A percentile compares a stretch with the other conserved stretches of the same genome.
Evolutionary conservation across 805 yeast species (phyloP).

Genomic region (Blastobotrys peoriensis): DNA sequence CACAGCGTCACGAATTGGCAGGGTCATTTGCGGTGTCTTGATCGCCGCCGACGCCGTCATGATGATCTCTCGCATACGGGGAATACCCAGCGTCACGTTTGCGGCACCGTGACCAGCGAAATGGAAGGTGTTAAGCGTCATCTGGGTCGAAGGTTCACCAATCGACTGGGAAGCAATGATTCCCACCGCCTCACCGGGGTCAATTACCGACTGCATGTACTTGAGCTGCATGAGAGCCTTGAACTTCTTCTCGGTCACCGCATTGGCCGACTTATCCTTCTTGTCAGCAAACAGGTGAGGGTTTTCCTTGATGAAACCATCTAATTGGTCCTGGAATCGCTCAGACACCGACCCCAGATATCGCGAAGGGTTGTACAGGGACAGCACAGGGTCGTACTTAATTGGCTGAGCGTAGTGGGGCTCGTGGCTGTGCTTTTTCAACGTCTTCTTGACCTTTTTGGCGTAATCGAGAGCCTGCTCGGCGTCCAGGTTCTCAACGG

Average conservation of each 20-base stretch:
- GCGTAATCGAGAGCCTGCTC: constrained; percentile 73
- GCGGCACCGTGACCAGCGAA: constrained; percentile 99
- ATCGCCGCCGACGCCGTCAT: constrained; percentile 97
- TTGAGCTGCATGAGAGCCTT: constrained; percentile 96
- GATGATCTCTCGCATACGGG: constrained; percentile 99
- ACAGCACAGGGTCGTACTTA: constrained; percentile 83
- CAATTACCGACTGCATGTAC: constrained; percentile 90
- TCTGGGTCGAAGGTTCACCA: constrained; percentile 99
- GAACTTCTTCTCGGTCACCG: constrained; percentile 72
- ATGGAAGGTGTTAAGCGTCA: constrained; percentile 96
- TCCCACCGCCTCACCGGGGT: constrained; percentile 98
- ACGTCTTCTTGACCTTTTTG: constrained; percentile 72
- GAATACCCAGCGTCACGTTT: constrained; percentile 97
- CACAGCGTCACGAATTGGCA: constrained; percentile 78
- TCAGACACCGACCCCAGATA: constrained; percentile 92
- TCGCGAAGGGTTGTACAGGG: constrained; percentile 81
- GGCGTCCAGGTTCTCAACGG: constrained; percentile 68
- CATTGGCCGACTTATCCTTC: constrained; percentile 40
- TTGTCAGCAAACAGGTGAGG: constrained; percentile 46
- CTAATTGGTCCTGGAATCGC: constrained; percentile 75
- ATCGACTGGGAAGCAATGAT: constrained; percentile 96
- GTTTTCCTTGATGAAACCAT: constrained; percentile 55
- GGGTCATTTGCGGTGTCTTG: constrained; percentile 98
- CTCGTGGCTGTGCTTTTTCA: constrained; percentile 48
- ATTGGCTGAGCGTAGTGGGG: constrained; percentile 57